Evolutionary conservation across 2,329 filamentous ascomycete genomes (phyloP).

Genomic region (Rachicladosporium sp.): DNA sequence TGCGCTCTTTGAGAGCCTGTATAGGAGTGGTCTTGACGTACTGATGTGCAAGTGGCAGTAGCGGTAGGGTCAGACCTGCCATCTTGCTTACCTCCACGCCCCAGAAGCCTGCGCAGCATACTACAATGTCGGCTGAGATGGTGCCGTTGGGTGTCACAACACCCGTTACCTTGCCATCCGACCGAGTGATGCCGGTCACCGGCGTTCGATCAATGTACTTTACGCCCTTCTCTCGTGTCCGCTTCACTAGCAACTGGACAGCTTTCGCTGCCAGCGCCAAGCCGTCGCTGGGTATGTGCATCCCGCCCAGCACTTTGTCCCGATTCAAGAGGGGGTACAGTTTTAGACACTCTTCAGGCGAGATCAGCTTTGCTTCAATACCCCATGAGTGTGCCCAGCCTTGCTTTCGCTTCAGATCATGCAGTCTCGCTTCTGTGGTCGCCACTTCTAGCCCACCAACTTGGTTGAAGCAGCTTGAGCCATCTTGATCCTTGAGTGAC

Average conservation of each 20-base stretch:
- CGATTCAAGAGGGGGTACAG: slow-evolving; percentile 44
- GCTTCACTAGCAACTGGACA: slow-evolving; percentile 48
- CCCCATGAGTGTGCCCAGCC: slow-evolving; percentile 51
- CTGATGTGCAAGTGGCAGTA: slow-evolving; percentile 51
- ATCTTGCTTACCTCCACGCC: slow-evolving; percentile 53
- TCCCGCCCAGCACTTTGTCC: slow-evolving; percentile 43
- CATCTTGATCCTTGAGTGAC: slow-evolving; percentile 36
- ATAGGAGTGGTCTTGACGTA: slow-evolving; percentile 50
- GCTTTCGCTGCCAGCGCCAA: slow-evolving; percentile 49
- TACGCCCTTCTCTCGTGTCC: slow-evolving; percentile 46
- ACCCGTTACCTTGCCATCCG: slow-evolving; percentile 41
- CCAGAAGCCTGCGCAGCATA: slow-evolving; percentile 56
- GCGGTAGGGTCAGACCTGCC: slow-evolving; percentile 44
- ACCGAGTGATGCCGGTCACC: slow-evolving; percentile 45
- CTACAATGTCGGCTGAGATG: slow-evolving; percentile 46
- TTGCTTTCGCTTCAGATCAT: slow-evolving; percentile 51
- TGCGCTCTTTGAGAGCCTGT: slow-evolving; percentile 30
- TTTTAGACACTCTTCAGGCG: slow-evolving; percentile 39
- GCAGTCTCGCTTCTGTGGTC: slow-evolving; percentile 44
- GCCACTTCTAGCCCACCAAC: slow-evolving; percentile 52
- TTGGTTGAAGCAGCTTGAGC: slow-evolving; percentile 47
- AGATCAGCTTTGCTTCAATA: slow-evolving; percentile 43
- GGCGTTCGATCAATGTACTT: slow-evolving; percentile 43
- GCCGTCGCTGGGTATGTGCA: slow-evolving; percentile 50
- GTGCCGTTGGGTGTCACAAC: slow-evolving; percentile 38